phyloP scores from a whole-genome alignment of 139 green algal genomes.

The Chlamydomonas sp. region DNA sequence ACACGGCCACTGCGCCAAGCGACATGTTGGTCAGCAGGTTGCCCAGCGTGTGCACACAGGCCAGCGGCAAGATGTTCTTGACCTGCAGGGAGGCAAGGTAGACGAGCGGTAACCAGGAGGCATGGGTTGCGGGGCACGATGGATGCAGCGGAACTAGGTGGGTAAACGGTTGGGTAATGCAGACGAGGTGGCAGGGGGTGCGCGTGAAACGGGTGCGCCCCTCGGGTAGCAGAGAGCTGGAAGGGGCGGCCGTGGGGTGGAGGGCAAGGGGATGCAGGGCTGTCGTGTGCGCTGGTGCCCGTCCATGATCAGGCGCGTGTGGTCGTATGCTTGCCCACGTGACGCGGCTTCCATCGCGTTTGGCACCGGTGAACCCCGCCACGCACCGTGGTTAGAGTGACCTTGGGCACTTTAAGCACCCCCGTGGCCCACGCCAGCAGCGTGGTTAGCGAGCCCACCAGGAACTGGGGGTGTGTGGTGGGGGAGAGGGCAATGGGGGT shows the following conservation, averaged over 20 bases:
- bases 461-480: constrained; percentile 86
- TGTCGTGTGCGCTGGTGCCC: too few species aligned
- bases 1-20: constrained; percentile 95
- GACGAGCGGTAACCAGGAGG: not conserved
- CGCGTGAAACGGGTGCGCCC: not conserved
- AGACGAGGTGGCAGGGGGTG: not conserved
- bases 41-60: constrained; percentile 94
- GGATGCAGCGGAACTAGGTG: not conserved
- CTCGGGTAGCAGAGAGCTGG: too few species aligned
- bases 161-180: too few species aligned
- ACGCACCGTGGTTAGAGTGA: constrained; percentile 58
- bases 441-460: constrained; percentile 75
- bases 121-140: not conserved
- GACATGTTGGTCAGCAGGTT: constrained; percentile 98
- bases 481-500: not conserved
- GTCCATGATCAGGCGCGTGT: too few species aligned
- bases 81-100: constrained; percentile 51
- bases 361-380: too few species aligned
- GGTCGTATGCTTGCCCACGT: too few species aligned
- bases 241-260: not conserved
- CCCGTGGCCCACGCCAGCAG: constrained; percentile 77
- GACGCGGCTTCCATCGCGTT: not conserved
- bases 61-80: constrained; percentile 89
- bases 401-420: constrained; percentile 73
- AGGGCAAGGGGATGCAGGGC: not conserved